Evolutionary conservation across 108 stramenopile genomes (phyloP), one percentile per base, ranked within the genome.

Genomic region (Fistulifera pelliculosa): DNA sequence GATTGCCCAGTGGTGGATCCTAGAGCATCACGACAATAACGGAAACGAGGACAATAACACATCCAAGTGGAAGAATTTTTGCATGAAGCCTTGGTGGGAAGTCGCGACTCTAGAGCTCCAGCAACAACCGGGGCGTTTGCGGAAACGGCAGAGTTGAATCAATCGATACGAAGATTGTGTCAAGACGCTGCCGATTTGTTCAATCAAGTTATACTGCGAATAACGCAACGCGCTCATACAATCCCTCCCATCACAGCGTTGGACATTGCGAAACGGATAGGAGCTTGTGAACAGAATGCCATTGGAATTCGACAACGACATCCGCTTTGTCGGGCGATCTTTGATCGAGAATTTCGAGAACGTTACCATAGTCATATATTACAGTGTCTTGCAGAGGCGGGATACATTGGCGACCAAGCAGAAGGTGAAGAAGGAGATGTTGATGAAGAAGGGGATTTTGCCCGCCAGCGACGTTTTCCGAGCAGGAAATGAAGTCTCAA

Each of bases 81-180:
- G 38, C 13, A 65, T 78, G 74, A 65, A 65, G 12, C 66, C 76
- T 11, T 82, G 80, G 80, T 77, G 76, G 80, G 71, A 77, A 1
- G 76, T 82, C 0, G 71, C 56, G 47, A 58, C 73, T 0, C 44
- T 52, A 1, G 17, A 40, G 7, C 44, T 45, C 5, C 7, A 21
- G 11, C 51, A 28, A 13, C 47, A 68, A 27, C 55, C 64, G 15
- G 41, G 7, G 60, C n/a, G 1, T 42, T 59, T 27, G 27, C 49
- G 0, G 65, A 73, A 38, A 42, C 60, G 2, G 31, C 54, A 21
- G 35, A 44, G 17, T 49, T 79, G 44, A 56, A 62, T 17, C 8
- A 55, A 50, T 50, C 70, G 1, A 53, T 74, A 11, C 57, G 62
- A 23, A 35, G 50, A 54, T 44, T 81, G 13, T 81, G 80, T 53